phyloP scores from a whole-genome alignment of 352 stramenopile genomes.

The Globisporangium uncinulatum region DNA sequence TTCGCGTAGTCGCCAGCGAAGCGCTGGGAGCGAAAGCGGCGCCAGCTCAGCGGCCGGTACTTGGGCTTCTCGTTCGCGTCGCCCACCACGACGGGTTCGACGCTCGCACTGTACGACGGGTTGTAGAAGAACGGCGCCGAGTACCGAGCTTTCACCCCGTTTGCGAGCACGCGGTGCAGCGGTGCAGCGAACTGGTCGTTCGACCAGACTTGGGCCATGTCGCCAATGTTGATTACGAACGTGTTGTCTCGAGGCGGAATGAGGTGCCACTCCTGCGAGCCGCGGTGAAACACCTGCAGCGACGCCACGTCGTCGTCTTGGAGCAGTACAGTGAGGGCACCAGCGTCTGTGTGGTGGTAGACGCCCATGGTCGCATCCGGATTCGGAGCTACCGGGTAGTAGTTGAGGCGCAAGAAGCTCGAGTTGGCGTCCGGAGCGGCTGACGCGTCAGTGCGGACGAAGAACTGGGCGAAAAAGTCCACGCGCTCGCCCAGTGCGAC shows the following conservation, averaged over 20 bases:
- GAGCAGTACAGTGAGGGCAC: constrained; percentile 40
- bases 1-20: constrained; percentile 91
- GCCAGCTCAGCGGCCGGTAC: constrained; percentile 80
- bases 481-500: constrained; percentile 23
- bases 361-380: constrained; percentile 28
- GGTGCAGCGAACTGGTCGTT: constrained; percentile 40
- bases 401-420: constrained; percentile 89
- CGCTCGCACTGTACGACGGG: constrained; percentile 24
- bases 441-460: constrained; percentile 3
- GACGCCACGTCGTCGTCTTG: constrained; percentile 40
- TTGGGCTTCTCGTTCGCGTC: constrained; percentile 9
- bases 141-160: constrained; percentile 16
- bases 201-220: constrained; percentile 48
- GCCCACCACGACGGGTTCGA: constrained; percentile 46
- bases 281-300: constrained; percentile 39
- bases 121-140: constrained; percentile 27
- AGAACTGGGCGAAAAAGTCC: constrained; percentile 35
- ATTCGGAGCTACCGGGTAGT: constrained; percentile 66
- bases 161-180: constrained; percentile 35
- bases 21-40: constrained; percentile 81
- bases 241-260: constrained; percentile 31
- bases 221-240: constrained; percentile 57
- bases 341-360: constrained; percentile 45
- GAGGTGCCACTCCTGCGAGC: constrained; percentile 25
- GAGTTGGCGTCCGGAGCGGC: constrained; percentile 77